phyloP scores from a whole-genome alignment of 768 basidiomycete species.

The Xerocomellus chrysenteron region DNA sequence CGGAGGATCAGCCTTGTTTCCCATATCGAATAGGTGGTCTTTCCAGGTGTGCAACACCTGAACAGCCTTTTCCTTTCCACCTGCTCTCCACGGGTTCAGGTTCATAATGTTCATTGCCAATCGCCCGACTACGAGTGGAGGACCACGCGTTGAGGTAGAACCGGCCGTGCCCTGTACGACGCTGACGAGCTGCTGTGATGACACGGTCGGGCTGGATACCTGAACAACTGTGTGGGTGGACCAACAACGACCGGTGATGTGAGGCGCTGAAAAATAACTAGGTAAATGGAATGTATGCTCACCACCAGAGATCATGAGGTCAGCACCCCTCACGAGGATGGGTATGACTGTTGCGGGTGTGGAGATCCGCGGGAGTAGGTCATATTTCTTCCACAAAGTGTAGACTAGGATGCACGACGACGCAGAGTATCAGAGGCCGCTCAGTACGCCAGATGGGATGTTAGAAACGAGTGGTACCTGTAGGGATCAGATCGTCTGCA shows the following conservation, averaged over 20 bases:
- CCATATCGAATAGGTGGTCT: slow-evolving; percentile 59
- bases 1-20: slow-evolving; percentile 60
- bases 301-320: slow-evolving; percentile 89
- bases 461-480: slow-evolving; percentile 35
- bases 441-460: background rate
- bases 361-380: slow-evolving; percentile 66
- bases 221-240: slow-evolving; percentile 49
- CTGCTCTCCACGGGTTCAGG: slow-evolving; percentile 22
- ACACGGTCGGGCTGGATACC: slow-evolving; percentile 40
- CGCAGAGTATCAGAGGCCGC: background rate
- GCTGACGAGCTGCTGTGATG: slow-evolving; percentile 55
- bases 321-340: slow-evolving; percentile 70
- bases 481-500: slow-evolving; percentile 69
- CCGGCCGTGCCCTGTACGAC: slow-evolving; percentile 49
- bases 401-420: slow-evolving; percentile 45
- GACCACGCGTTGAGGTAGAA: slow-evolving; percentile 25
- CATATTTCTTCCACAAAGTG: slow-evolving; percentile 73
- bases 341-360: slow-evolving; percentile 73
- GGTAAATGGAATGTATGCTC: slow-evolving; percentile 24
- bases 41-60: slow-evolving; percentile 63
- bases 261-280: background rate
- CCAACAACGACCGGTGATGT: background rate
- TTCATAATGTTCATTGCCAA: slow-evolving; percentile 55
- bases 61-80: slow-evolving; percentile 76
- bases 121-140: slow-evolving; percentile 74